A percentile compares a stretch with the other conserved stretches of the same genome.
Evolutionary conservation across 2,329 filamentous ascomycete species (phyloP).

Genomic region (Stagonosporopsis tanaceti): DNA sequence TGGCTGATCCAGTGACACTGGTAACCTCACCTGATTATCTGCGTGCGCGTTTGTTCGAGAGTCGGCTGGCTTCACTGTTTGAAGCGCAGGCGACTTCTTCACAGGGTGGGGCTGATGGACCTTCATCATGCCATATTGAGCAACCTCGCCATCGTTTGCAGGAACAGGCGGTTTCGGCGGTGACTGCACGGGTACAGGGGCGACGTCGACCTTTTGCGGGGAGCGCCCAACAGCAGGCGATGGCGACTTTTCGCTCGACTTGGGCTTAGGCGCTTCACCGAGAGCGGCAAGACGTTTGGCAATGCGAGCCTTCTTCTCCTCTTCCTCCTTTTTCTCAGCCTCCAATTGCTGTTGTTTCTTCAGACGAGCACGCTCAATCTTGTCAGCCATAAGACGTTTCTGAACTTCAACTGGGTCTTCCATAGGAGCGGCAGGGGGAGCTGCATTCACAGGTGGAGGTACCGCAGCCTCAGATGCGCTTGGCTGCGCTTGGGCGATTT

Average conservation of each 20-base stretch:
- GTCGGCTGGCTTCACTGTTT: conserved; percentile 26
- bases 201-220: conserved; percentile 56
- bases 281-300: conserved; percentile 75
- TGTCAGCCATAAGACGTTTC: conserved; percentile 73
- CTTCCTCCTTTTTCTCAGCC: conserved; percentile 75
- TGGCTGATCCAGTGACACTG: conserved; percentile 29
- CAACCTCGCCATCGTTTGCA: conserved; percentile 63
- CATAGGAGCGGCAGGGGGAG: conserved; percentile 53
- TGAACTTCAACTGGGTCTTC: conserved; percentile 71
- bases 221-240: conserved; percentile 44
- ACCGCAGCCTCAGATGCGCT: conserved; percentile 48
- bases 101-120: conserved; percentile 65
- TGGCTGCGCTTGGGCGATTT: conserved; percentile 42
- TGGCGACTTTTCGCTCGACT: conserved; percentile 49
- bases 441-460: conserved; percentile 33
- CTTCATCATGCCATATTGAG: conserved; percentile 70
- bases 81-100: conserved; percentile 37
- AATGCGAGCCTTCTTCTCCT: conserved; percentile 74
- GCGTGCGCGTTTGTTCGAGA: conserved; percentile 31
- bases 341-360: conserved; percentile 64
- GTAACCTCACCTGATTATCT: conserved; percentile 29
- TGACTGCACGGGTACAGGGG: conserved; percentile 47
- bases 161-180: conserved; percentile 67
- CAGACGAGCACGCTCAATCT: conserved; percentile 71
- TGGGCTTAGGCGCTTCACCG: conserved; percentile 61